Conservation (phyloP, 306 rosid genomes). For the Pueraria montana region DNA sequence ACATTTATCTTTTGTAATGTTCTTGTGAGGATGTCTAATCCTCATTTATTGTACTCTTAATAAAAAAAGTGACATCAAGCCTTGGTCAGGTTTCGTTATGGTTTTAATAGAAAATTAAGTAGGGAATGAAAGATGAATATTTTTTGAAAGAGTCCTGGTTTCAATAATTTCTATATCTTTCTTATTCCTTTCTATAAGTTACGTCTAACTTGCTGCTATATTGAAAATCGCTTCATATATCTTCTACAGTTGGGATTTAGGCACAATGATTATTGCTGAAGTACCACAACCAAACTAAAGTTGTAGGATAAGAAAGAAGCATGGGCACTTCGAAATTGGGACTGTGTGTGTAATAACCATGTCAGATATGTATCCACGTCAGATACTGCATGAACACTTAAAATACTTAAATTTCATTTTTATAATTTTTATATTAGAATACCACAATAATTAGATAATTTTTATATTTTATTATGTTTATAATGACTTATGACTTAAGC, state of each 20-base stretch:
- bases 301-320: no score
- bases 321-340: no score
- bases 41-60: background rate
- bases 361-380: background rate
- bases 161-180: background rate
- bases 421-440: no score
- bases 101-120: background rate
- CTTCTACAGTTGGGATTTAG: conserved; percentile 1
- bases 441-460: background rate
- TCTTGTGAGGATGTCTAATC: background rate
- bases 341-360: no score
- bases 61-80: background rate
- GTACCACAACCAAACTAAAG: background rate
- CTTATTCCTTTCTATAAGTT: background rate
- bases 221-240: background rate
- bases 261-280: background rate
- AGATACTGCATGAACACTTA: background rate
- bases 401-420: background rate
- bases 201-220: background rate
- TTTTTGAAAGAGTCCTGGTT: background rate
- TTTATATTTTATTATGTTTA: no score
- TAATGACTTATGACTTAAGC: no score
- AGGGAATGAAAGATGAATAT: background rate
- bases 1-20: background rate
- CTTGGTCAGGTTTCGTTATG: background rate